These are phyloP conservation scores for Paratinospora sagittata DNA, from an alignment of 164 flowering plant species.

Conservation along the genomic window DNA sequence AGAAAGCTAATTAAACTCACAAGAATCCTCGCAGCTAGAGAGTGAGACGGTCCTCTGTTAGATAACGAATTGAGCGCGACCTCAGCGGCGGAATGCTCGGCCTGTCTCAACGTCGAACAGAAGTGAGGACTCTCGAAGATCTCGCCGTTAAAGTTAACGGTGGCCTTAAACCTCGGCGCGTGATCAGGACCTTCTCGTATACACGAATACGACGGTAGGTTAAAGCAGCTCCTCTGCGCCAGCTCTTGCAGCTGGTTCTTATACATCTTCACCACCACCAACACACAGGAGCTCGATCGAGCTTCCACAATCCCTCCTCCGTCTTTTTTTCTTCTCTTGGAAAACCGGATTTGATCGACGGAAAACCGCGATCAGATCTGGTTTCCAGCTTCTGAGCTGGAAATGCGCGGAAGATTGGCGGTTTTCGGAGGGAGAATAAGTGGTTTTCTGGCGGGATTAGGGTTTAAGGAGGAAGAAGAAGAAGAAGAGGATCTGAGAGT, in stretches of 20 bases:
- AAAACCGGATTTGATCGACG: no score
- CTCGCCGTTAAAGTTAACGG: constrained; percentile 93
- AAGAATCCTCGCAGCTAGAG: constrained; percentile 87
- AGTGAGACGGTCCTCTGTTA: constrained; percentile 73
- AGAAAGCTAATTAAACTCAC: constrained; percentile 26
- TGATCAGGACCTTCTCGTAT: constrained; percentile 97
- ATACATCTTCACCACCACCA: constrained; percentile 44
- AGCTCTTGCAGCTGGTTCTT: constrained; percentile 99
- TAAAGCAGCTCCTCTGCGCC: constrained; percentile 99
- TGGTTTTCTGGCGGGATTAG: no score
- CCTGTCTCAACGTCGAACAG: constrained; percentile 89
- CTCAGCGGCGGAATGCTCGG: constrained; percentile 98
- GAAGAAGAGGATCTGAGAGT: no score
- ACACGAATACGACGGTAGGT: constrained; percentile 83
- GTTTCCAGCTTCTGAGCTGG: no score
- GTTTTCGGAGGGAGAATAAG: no score
- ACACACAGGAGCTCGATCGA: not conserved
- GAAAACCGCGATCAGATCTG: no score
- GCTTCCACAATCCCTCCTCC: constrained; percentile 7
- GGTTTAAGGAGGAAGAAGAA: no score
- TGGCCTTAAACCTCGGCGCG: constrained; percentile 94
- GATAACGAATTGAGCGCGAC: constrained; percentile 86
- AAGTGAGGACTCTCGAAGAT: constrained; percentile 76
- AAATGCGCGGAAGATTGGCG: no score
- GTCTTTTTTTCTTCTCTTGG: not conserved